Evolutionary conservation across 257 asterid genomes (phyloP), one percentile per base, ranked within the genome.

Genomic region (Penstemon davidsonii): DNA sequence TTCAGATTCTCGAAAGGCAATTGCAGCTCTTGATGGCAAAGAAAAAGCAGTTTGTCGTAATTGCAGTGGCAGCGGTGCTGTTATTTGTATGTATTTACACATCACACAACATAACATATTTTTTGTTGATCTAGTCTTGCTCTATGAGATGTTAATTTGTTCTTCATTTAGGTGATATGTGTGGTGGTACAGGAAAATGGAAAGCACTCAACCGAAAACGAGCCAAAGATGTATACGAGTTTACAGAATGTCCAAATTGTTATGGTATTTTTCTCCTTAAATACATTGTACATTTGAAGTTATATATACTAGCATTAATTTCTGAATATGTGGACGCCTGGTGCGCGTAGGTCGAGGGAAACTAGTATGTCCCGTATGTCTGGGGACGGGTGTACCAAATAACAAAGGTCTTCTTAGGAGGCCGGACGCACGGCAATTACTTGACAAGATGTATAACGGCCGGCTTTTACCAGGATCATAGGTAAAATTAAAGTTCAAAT

Each of bases 141-240:
- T 76, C 66, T 66, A 59, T 79, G 69, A 76, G 82, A 69, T 58
- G 76, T 77, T 78, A 46, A 7, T 79, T 74, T 85, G 72, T 77
- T 79, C 76, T 82, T 82, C 72, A 76, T 88, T 81, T 83, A 94
- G 99, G 99, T 87, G 99, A 91, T 81, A 94, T 94, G 99, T 94
- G 99, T 77, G 99, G 97, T 80, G 99, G 99, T 79, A 88, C 99
- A 74, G 99, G 99, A 85, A 94, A 91, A 86, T 94, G 99, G 99
- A 94, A 94, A 80, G 99, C 97, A 61, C 84, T 91, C 42, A 94
- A 91, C 76, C 75, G 97, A 83, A 94, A 91, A 81, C 88, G 97
- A 43, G 97, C 99, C 61, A 91, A 94, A 75, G 99, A 94, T 67
- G 95, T 94, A 3, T 94, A 94, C 41, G 96, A 86, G 83, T 94